Percentiles rank a stretch among this genome's conserved stretches.
Evolutionary conservation across 208 protist genomes (phyloP).

Genomic region (Crithidia mellificae): DNA sequence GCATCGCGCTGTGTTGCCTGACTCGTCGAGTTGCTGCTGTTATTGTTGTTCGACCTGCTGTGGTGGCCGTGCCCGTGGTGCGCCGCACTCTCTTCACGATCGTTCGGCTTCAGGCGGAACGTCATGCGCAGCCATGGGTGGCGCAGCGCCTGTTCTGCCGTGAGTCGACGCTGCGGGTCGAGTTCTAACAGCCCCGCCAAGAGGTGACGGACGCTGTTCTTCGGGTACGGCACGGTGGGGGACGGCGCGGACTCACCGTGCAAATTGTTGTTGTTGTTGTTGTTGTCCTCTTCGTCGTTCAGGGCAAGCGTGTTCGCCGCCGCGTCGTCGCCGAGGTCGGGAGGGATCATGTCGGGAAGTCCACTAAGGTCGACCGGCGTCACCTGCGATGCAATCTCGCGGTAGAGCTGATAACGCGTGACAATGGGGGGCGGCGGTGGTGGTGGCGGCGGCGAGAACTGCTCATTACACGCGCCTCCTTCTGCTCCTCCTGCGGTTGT

Average conservation of each 20-base stretch:
- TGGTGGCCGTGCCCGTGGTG: no score
- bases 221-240: slow-evolving; percentile 19
- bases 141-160: slow-evolving; percentile 62
- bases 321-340: slow-evolving; percentile 1
- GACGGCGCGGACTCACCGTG: background rate
- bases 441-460: no score
- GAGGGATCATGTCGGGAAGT: slow-evolving; percentile 47
- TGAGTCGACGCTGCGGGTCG: slow-evolving; percentile 60
- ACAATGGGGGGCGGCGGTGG: slow-evolving; percentile 16
- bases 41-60: no score
- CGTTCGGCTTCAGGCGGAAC: slow-evolving; percentile 30
- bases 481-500: no score
- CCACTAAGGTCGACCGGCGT: slow-evolving; percentile 46
- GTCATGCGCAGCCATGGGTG: slow-evolving; percentile 70
- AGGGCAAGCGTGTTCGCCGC: background rate
- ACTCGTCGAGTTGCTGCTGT: no score
- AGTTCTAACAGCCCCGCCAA: slow-evolving; percentile 60
- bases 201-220: slow-evolving; percentile 56
- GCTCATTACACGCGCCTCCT: no score
- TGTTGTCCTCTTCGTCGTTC: background rate
- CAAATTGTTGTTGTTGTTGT: background rate
- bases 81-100: no score
- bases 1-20: slow-evolving; percentile 19
- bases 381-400: slow-evolving; percentile 55
- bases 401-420: slow-evolving; percentile 74